Conservation (phyloP, 2,329 filamentous ascomycete genomes). For the Microcera coccophila region DNA sequence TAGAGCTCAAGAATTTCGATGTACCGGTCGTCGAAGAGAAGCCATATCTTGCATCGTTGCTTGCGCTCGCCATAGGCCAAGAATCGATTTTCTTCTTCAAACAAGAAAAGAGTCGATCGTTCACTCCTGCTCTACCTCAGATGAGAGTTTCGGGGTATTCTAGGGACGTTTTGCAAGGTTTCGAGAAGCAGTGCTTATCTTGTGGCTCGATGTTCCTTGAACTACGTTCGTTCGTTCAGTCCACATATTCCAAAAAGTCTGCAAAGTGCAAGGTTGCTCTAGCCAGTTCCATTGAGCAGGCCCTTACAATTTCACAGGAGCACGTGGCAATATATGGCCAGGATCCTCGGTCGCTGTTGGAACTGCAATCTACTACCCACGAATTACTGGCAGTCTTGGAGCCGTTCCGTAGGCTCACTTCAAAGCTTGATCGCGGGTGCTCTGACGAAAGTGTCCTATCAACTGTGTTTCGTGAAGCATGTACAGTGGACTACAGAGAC, state of each 20-base stretch:
- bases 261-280: slow-evolving; percentile 50
- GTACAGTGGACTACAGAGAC: slow-evolving; percentile 60
- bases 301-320: slow-evolving; percentile 48
- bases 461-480: slow-evolving; percentile 57
- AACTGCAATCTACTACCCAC: slow-evolving; percentile 48
- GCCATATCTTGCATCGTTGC: slow-evolving; percentile 54
- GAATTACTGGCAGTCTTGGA: slow-evolving; percentile 47
- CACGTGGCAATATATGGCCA: slow-evolving; percentile 44
- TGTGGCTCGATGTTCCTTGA: slow-evolving; percentile 46
- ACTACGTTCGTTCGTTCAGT: slow-evolving; percentile 45
- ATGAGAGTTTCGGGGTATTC: slow-evolving; percentile 57
- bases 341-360: slow-evolving; percentile 46
- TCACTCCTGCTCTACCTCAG: slow-evolving; percentile 45
- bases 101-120: slow-evolving; percentile 48
- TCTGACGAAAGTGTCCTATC: slow-evolving; percentile 61
- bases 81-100: slow-evolving; percentile 68
- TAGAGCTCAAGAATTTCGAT: slow-evolving; percentile 35
- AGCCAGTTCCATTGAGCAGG: slow-evolving; percentile 45
- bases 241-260: slow-evolving; percentile 41
- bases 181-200: slow-evolving; percentile 45
- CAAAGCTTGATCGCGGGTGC: slow-evolving; percentile 40
- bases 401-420: slow-evolving; percentile 50
- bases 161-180: slow-evolving; percentile 42
- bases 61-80: slow-evolving; percentile 65
- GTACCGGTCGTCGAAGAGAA: slow-evolving; percentile 45